Base-by-base conservation (phyloP, 768 basidiomycete genomes). In the Boletus fagicola region DNA sequence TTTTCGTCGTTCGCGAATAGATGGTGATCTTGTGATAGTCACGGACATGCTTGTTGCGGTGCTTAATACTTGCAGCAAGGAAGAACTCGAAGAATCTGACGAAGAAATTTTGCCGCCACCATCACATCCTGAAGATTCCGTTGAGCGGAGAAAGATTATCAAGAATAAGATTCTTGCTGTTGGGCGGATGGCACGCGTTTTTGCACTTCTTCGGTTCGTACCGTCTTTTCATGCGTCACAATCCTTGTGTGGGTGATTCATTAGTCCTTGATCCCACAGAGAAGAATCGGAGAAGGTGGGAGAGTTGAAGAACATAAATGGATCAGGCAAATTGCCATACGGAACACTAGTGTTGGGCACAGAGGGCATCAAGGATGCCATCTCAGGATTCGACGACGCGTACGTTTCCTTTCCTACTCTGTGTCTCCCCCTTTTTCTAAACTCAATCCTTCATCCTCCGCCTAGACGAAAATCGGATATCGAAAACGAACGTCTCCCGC, bases 91-190 rank as follows among this genome's bases (percentile, higher is more conserved):
- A 65, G 94, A 96, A 70, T 82, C 81, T 38, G 78, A 85, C 58
- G 70, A 79, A 39, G 78, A 78, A 38, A 65, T 69, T 6, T 60
- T 80, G 5, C 77, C 78, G 30, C 73, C 75, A 0, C 60, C 68
- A 2, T 55, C 71, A 22, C 63, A 66, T 4, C 72, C 74, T 18
- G 78, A 77, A 26, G 86, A 88, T 24, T 70, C 79, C 2, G 70
- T 76, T 6, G 93, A 96, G 71, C 87, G 94, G 54, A 82, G 93
- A 66, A 89, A 91, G 70, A 79, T 91, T 59, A 97, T 99, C 81
- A 97, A 95, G 78, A 96, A 91, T 79, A 99, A 98, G 82, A 98
- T 99, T 61, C 83, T 98, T 76, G 94, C 94, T 50, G 94, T 99
- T 39, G 97, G 96, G 35, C 82, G 94, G 61, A 95, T 99, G 91